Base-by-base conservation (phyloP, 495 filamentous ascomycete genomes). In the Saxispiralis lemnorum region DNA sequence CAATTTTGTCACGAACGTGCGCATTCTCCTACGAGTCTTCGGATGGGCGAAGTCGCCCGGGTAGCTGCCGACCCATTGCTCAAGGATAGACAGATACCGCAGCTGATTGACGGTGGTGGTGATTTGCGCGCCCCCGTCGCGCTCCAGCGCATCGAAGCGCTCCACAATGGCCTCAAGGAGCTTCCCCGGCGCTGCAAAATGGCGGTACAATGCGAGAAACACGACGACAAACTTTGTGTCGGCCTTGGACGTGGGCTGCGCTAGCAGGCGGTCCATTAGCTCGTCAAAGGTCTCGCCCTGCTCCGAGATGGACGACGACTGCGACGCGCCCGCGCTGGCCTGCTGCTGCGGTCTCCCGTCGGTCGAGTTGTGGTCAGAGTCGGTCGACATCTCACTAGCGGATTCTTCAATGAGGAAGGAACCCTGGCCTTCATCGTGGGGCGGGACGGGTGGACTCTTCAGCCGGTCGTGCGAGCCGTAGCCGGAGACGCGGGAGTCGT, bases 121-220 rank as follows among this genome's bases (percentile, higher is more conserved):
- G 13, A 93, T 66, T 34, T 71, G 65, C 1, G 57, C 57, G 40
- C 64, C 68, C 41, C 73, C 67, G 35, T 71, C 66, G 6, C 67
- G 67, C 41, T 70, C 76, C 20, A 62, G 32, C 7, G 52, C 55
- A 15, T 88, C 79, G 49, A 94, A 81, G 7, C 83, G 79, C 43
- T 64, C 62, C 19, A 86, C 63, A 47, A 96, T 75, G 13, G 79
- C 72, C 31, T 70, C 69, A 31, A 96, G 69, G 2, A 97, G 69
- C 32, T 78, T 69, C 12, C 68, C 66, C 0, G 89, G 89, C 3
- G 88, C 70, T 4, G 85, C 81, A 47, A 97, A 95, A 61, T 87
- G 93, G 41, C 89, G 80, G 57, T 94, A 95, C n/a, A 96, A 69
- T 46, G 86, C 92, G 15, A 96, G 65, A 54, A 96, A 96, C 7